A percentile compares a stretch with the other conserved stretches of the same genome.
phyloP scores from a whole-genome alignment of 768 basidiomycete genomes.

The Trametes gibbosa region DNA sequence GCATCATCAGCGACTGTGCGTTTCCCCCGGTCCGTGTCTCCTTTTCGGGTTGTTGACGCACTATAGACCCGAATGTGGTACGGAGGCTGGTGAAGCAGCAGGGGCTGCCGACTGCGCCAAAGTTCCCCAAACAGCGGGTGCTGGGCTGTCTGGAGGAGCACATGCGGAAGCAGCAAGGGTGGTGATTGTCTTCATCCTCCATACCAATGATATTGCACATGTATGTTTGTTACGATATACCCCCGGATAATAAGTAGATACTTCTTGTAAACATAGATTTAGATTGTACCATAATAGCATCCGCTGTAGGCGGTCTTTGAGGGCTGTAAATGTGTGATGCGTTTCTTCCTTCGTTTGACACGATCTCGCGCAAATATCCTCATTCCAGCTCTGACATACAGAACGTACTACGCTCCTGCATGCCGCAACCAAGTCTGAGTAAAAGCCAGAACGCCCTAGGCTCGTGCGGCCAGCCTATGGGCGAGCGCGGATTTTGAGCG shows the following conservation, averaged over 20 bases:
- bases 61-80: conserved; percentile 51
- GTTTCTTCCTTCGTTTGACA: too few relatives aligned
- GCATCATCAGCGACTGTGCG: conserved; percentile 73
- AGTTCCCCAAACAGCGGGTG: conserved; percentile 57
- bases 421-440: not conserved
- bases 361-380: too few relatives aligned
- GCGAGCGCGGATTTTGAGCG: conserved; percentile 4
- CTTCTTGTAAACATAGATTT: not conserved
- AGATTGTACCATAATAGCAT: too few relatives aligned
- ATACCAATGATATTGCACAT: too few relatives aligned
- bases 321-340: too few relatives aligned
- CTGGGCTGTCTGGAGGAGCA: conserved; percentile 60
- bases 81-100: conserved; percentile 55
- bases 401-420: too few relatives aligned
- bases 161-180: conserved; percentile 30
- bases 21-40: not conserved
- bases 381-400: too few relatives aligned
- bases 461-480: conserved; percentile 3
- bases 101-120: conserved; percentile 51
- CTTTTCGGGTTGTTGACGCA: not conserved
- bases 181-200: too few relatives aligned
- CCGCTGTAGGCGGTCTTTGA: too few relatives aligned
- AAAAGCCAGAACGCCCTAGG: not conserved
- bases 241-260: not conserved
- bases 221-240: not conserved